Percentiles rank a stretch among this genome's conserved stretches.
Evolutionary conservation across 2,329 filamentous ascomycete species (phyloP).

Genomic region (Xylaria sp.): DNA sequence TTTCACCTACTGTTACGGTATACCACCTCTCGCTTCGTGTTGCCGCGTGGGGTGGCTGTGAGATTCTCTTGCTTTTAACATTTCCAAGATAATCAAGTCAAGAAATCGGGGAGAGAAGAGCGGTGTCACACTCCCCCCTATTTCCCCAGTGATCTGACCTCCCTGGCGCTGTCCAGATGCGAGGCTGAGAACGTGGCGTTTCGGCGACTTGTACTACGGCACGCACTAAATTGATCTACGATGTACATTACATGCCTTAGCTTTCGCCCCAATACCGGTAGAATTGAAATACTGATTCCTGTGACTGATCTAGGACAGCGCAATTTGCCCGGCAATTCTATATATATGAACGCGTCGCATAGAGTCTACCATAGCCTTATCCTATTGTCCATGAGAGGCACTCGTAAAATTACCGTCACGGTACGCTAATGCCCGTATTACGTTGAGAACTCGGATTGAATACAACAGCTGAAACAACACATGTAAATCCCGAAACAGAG

Average conservation of each 20-base stretch:
- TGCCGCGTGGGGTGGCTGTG: constrained; percentile 36
- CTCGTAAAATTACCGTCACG: not conserved
- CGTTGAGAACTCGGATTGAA: constrained; percentile 24
- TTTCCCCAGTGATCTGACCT: constrained; percentile 12
- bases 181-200: constrained; percentile 38
- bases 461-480: constrained; percentile 32
- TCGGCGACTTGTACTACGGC: constrained; percentile 32
- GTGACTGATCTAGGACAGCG: constrained; percentile 4
- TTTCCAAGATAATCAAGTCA: constrained; percentile 5
- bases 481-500: constrained; percentile 32
- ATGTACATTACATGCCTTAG: constrained; percentile 10
- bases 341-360: constrained; percentile 8
- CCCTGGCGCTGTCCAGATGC: constrained; percentile 26
- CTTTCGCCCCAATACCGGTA: not conserved
- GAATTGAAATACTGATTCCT: not conserved
- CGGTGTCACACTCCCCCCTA: constrained; percentile 4
- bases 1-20: not conserved
- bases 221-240: constrained; percentile 6
- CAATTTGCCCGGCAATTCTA: constrained; percentile 3
- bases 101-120: not conserved
- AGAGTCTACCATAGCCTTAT: not conserved
- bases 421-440: constrained; percentile 13
- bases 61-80: not conserved
- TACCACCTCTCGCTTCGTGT: constrained; percentile 18
- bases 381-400: constrained; percentile 15